A percentile compares a stretch with the other conserved stretches of the same genome.
Conservation (phyloP, 2,329 filamentous ascomycete genomes). For the Ceratocystis huliohia region DNA sequence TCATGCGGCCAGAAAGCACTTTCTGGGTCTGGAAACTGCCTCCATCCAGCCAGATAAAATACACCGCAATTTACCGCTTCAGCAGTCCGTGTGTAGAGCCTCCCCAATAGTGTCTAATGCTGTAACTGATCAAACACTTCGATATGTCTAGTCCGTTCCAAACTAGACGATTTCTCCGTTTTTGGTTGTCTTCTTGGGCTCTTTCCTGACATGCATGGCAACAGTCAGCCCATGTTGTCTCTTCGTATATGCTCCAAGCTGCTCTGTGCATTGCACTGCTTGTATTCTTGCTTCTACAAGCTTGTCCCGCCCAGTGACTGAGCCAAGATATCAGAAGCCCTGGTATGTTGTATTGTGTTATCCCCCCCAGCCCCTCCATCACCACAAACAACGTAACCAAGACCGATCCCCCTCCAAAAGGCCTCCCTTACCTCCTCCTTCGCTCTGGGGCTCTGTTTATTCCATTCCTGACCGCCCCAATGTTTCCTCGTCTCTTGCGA, state of each 20-base stretch:
- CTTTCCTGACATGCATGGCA: background rate
- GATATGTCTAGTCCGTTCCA: background rate
- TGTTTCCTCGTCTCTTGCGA: background rate
- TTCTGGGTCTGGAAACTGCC: background rate
- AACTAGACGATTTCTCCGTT: background rate
- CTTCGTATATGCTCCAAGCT: constrained; percentile 8
- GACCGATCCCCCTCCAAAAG: background rate
- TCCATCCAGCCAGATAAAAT: background rate
- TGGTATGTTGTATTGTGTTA: background rate
- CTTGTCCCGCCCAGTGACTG: background rate
- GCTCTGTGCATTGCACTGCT: constrained; percentile 6
- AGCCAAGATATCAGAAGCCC: background rate
- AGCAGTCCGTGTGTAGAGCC: background rate
- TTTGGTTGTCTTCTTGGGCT: background rate
- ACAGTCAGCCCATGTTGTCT: background rate
- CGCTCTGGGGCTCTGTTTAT: background rate
- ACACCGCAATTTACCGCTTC: background rate
- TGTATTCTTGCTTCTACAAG: background rate
- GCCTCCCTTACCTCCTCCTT: background rate
- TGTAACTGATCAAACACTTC: background rate
- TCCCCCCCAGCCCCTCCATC: constrained; percentile 1
- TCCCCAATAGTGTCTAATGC: background rate
- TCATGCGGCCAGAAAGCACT: background rate
- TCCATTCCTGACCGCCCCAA: background rate
- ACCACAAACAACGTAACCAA: background rate